These are phyloP conservation scores for Angomonas deanei DNA, from an alignment of 208 protist species.

Conservation along the genomic window DNA sequence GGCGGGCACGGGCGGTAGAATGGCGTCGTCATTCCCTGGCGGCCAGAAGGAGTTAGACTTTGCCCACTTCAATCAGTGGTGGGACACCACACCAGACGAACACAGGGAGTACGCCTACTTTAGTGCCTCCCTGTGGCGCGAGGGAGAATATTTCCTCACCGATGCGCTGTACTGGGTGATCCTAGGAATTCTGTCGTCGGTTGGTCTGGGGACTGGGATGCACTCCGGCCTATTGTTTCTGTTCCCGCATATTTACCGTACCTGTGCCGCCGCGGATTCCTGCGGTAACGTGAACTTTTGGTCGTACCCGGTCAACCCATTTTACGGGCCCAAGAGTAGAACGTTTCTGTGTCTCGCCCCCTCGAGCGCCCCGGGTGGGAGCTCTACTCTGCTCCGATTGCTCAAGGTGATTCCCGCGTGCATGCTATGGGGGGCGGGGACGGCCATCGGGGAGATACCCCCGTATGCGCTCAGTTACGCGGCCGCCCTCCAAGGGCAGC, in stretches of 20 bases:
- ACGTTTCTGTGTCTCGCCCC: slow-evolving; percentile 61
- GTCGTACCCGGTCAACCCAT: slow-evolving; percentile 79
- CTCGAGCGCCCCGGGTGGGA: background rate
- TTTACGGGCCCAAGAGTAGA: slow-evolving; percentile 71
- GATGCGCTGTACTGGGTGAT: slow-evolving; percentile 87
- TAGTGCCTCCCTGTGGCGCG: slow-evolving; percentile 54
- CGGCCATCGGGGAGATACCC: slow-evolving; percentile 96
- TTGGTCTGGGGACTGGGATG: slow-evolving; percentile 92
- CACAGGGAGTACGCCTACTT: slow-evolving; percentile 38
- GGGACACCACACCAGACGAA: slow-evolving; percentile 33
- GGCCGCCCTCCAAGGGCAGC: slow-evolving; percentile 40
- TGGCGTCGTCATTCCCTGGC: slow-evolving; percentile 24
- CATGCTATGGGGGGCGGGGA: slow-evolving; percentile 93
- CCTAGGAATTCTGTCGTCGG: slow-evolving; percentile 88
- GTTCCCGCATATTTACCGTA: slow-evolving; percentile 93
- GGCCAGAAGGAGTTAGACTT: slow-evolving; percentile 15
- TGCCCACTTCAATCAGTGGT: slow-evolving; percentile 47
- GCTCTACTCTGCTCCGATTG: slow-evolving; percentile 31
- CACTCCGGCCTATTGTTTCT: slow-evolving; percentile 95
- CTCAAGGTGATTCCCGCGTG: slow-evolving; percentile 77
- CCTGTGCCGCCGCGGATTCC: slow-evolving; percentile 73
- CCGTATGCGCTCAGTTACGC: slow-evolving; percentile 94
- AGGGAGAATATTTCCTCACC: slow-evolving; percentile 71
- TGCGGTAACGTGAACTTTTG: slow-evolving; percentile 88
- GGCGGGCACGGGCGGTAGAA: slow-evolving; percentile 7